Conservation (phyloP, 2,329 filamentous ascomycete genomes). For the Nothomitra cinnamomea region DNA sequence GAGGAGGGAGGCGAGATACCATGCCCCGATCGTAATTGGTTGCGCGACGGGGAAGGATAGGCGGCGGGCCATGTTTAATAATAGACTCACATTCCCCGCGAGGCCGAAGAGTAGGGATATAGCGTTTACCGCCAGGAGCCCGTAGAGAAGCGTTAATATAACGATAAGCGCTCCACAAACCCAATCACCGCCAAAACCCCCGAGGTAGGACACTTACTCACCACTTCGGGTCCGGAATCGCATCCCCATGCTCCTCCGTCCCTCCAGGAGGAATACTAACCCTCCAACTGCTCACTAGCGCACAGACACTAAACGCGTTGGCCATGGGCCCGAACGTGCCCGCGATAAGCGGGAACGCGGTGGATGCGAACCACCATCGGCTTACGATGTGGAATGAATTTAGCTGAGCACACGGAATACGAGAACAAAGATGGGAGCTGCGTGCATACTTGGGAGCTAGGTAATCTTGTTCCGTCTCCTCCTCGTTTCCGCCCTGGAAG, state of each 20-base stretch:
- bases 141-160: no score
- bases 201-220: constrained; percentile 13
- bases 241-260: constrained; percentile 26
- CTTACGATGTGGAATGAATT: constrained; percentile 14
- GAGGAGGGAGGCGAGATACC: constrained; percentile 34
- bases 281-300: constrained; percentile 38
- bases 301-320: constrained; percentile 36
- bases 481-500: constrained; percentile 19
- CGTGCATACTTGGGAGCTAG: constrained; percentile 25
- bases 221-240: constrained; percentile 37
- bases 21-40: constrained; percentile 43
- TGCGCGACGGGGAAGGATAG: constrained; percentile 38
- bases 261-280: constrained; percentile 29
- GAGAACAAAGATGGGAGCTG: background rate
- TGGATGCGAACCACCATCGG: constrained; percentile 45
- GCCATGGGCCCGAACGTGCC: constrained; percentile 38
- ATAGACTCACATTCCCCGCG: constrained; percentile 34
- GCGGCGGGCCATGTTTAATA: constrained; percentile 42
- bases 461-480: constrained; percentile 22
- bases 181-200: constrained; percentile 1
- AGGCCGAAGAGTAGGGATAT: constrained; percentile 37
- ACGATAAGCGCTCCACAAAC: background rate
- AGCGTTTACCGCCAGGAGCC: constrained; percentile 36
- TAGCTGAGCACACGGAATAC: constrained; percentile 4
- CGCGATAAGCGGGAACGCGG: constrained; percentile 39